Conservation (phyloP, 495 filamentous ascomycete species). For the Pseudoneurospora amorphoporcata region DNA sequence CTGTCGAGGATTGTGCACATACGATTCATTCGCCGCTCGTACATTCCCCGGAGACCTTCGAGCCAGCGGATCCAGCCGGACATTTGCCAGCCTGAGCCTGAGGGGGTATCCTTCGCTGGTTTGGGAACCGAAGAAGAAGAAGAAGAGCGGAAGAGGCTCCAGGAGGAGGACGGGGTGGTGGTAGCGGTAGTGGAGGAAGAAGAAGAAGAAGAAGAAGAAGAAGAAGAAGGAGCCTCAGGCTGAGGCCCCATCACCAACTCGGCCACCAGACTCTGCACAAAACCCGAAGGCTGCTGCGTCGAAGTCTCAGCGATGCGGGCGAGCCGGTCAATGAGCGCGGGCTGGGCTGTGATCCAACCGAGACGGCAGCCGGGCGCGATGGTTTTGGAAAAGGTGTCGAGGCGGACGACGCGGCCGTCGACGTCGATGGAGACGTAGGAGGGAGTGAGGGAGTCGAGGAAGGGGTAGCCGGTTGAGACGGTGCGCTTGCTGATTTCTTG, state of each 20-base stretch:
- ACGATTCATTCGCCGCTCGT: conserved; percentile 68
- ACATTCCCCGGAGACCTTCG: conserved; percentile 64
- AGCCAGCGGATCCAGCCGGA: conserved; percentile 88
- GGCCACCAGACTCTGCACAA: conserved; percentile 73
- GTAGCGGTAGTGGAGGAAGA: conserved; percentile 11
- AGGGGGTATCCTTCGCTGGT: background rate
- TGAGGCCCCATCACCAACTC: conserved; percentile 66
- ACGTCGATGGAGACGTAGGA: conserved; percentile 62
- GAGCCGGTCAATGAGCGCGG: conserved; percentile 62
- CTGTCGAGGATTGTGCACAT: conserved; percentile 66
- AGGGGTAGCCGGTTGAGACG: conserved; percentile 60
- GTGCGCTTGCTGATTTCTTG: conserved; percentile 8
- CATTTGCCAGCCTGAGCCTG: conserved; percentile 55
- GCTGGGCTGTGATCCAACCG: conserved; percentile 79
- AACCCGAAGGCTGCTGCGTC: conserved; percentile 78
- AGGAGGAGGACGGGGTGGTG: conserved; percentile 13
- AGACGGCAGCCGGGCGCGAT: conserved; percentile 69
- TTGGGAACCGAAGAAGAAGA: background rate
- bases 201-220: conserved; percentile 17
- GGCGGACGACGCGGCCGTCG: conserved; percentile 76
- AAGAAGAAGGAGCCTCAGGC: conserved; percentile 24
- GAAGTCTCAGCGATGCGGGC: conserved; percentile 56
- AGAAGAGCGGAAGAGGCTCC: background rate
- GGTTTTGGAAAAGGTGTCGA: conserved; percentile 81
- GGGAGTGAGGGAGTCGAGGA: conserved; percentile 76